Evolutionary conservation across 1,284 basidiomycete species (phyloP), one percentile per base, ranked within the genome.

Genomic region (Ceratobasidium sp.): DNA sequence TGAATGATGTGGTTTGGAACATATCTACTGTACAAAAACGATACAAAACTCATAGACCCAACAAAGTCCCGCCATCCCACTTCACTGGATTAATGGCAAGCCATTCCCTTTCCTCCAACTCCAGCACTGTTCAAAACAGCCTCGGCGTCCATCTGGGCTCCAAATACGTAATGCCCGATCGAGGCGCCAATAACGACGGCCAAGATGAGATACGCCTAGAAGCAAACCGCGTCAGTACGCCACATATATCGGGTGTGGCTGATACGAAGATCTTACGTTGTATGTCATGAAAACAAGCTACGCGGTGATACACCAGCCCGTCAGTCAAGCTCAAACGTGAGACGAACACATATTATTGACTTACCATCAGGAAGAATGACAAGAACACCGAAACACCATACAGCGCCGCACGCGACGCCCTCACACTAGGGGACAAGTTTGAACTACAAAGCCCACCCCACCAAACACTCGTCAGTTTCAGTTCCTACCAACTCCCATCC

Each of bases 241-340:
- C n/a, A n/a, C n/a, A n/a, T n/a, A n/a, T n/a, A n/a, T n/a, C n/a
- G n/a, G 43, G 52, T 54, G n/a, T 72, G 21, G 55, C 16, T 32
- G 62, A 32, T 1, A 62, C 21, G 30, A 30, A 14, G 52, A 28
- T 58, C 84, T 76, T 74, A 92, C 92, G 76, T 94, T 94, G 82
- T 93, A 94, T 6, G 92, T 94, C 92, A 94, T 94, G 82, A 92
- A 93, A 54, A 94, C 87, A 72, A 94, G 82, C 64, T 69, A 55
- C 16, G 21, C 38, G 9, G 23, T 38, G 52, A 16, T 18, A 44
- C 64, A 54, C 2, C 41, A 28, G 52, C 14, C 38, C 43, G n/a
- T 66, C 35, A 66, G 44, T 59, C 57, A 23, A 38, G 44, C 21
- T 63, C 41, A 47, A n/a, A n/a, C n/a, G n/a, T n/a, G n/a, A n/a